Base-by-base conservation (phyloP, 192 early-diverging fungal species). In the Lobosporangium transversale region DNA sequence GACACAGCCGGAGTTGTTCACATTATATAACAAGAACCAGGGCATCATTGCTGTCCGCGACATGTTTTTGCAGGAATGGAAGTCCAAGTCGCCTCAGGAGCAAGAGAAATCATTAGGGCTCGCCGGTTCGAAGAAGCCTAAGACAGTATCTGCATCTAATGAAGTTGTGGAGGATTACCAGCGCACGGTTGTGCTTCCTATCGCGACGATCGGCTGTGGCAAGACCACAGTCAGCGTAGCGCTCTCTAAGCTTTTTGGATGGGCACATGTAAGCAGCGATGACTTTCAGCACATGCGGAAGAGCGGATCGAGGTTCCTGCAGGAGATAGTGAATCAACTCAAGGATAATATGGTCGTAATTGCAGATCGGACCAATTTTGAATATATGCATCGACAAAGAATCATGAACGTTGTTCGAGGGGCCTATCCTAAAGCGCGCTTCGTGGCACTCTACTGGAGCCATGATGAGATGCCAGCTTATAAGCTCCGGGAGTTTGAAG, bases 181-280 rank as follows among this genome's bases (percentile, higher is more conserved):
- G 36, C 68, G 81, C 20, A 82, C 80, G 2, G 69, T 92, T 7
- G 45, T 90, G 14, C 53, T 97, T 48, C 94, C 95, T 5, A 83
- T 96, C 52, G 94, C 88, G 14, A 86, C 89, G 18, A 87, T 94
- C 44, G 94, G 91, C 23, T 92, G 85, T 51, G 95, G 95, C 45
- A 93, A 91, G 62, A 89, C 90, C 0, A 89, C 88, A 0, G 53
- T 92, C 24, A 66, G 83, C 24, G 47, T 85, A 50, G 86, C 86
- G 1, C 75, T 92, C 8, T 56, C 82, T 1, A 75, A 80, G 62
- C 62, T 92, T 47, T 90, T 90, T 70, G 84, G 83, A 2, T 86
- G 92, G 75, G 88, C 79, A n/a, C 92, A 94, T 67, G 80, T 95
- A 24, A 93, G 95, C 75, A 94, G 89, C 78, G 95, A 97, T 82